Conservation (phyloP, 2,329 filamentous ascomycete genomes). For the Aureobasidium namibiae region DNA sequence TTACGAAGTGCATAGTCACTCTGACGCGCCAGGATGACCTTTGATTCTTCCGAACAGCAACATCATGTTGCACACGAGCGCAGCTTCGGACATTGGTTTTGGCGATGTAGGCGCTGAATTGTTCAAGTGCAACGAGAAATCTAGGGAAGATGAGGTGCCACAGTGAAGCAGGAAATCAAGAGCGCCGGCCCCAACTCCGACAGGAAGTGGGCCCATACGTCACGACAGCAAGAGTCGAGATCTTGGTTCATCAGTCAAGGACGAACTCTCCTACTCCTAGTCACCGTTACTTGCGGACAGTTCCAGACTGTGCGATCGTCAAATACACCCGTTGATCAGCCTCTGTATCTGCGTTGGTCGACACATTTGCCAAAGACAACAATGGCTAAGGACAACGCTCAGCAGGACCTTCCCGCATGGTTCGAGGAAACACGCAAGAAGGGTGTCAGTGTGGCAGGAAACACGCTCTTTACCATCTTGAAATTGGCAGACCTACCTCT, state of each 20-base stretch:
- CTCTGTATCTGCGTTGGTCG: neutral
- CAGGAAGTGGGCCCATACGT: neutral
- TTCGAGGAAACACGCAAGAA: conserved; percentile 15
- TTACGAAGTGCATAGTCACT: neutral
- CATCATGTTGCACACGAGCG: neutral
- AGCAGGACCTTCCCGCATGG: conserved; percentile 13
- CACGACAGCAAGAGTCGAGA: neutral
- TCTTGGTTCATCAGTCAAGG: neutral
- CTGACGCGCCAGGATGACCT: neutral
- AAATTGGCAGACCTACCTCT: conserved; percentile 18
- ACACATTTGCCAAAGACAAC: neutral
- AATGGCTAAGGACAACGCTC: neutral
- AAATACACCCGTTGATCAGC: neutral
- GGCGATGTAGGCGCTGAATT: neutral
- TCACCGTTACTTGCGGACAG: neutral
- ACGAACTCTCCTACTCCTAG: neutral
- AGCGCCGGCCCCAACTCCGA: neutral
- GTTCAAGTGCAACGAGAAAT: neutral
- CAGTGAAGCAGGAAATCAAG: too few species aligned
- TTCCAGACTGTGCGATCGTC: neutral
- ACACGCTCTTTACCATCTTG: conserved; percentile 16
- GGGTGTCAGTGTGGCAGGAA: conserved; percentile 12
- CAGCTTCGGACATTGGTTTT: neutral
- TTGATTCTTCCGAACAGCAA: neutral
- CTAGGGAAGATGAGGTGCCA: too few species aligned